phyloP scores from a whole-genome alignment of 768 basidiomycete genomes.

The Boletus rex-veris region DNA sequence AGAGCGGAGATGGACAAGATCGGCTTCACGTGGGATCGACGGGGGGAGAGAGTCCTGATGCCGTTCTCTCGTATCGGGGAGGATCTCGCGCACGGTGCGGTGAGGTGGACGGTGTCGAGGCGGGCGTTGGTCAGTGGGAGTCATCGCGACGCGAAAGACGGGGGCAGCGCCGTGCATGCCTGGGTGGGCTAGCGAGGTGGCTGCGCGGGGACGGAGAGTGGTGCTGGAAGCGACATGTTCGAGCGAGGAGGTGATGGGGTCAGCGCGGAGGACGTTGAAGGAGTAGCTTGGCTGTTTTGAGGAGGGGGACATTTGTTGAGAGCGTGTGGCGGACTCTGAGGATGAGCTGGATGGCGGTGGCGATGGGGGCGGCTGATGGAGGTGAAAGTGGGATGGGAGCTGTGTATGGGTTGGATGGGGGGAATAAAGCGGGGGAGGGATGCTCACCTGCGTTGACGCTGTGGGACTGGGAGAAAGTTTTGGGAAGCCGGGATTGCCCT shows the following conservation, averaged over 20 bases:
- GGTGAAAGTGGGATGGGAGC: slow-evolving; percentile 3
- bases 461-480: not conserved
- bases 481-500: not conserved
- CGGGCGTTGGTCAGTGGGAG: slow-evolving; percentile 15
- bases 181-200: slow-evolving; percentile 10
- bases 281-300: slow-evolving; percentile 28
- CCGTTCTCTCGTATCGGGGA: slow-evolving; percentile 24
- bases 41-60: slow-evolving; percentile 25
- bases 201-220: slow-evolving; percentile 34
- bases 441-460: slow-evolving; percentile 6
- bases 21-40: slow-evolving; percentile 31
- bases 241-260: slow-evolving; percentile 39
- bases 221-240: slow-evolving; percentile 44
- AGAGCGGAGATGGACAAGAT: slow-evolving; percentile 30
- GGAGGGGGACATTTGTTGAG: slow-evolving; percentile 14
- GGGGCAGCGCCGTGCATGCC: slow-evolving; percentile 35
- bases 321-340: slow-evolving; percentile 25
- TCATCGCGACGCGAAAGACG: slow-evolving; percentile 38
- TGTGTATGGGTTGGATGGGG: not conserved
- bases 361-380: slow-evolving; percentile 16
- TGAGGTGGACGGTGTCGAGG: slow-evolving; percentile 19
- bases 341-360: slow-evolving; percentile 28
- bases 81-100: slow-evolving; percentile 22
- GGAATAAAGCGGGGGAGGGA: slow-evolving; percentile 4
- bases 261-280: slow-evolving; percentile 45